Base-by-base conservation (phyloP, 805 yeast species). In the Komagataella pseudopastoris region DNA sequence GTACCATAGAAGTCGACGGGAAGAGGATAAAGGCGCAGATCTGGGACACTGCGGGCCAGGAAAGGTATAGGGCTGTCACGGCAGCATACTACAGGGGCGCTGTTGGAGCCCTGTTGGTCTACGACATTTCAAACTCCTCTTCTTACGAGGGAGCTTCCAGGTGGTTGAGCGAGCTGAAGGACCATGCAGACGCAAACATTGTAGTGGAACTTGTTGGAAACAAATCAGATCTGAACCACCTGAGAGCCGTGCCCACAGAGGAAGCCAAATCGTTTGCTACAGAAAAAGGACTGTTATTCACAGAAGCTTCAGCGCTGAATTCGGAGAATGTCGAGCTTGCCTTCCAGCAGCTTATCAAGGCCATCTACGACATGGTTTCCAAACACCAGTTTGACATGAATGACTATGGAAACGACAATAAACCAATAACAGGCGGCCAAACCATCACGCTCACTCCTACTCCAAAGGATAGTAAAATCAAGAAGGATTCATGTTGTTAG, bases 1-100 rank as follows among this genome's bases (percentile, higher is more conserved):
- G 97, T 66, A 90, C 97, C 2, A 81, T 93, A 52, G 91, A 85
- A 60, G 82, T 86, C 55, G 91, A 85, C 57, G 89, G 88, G 46
- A 85, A 85, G 62, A 71, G 88, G 64, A 84, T 87, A 59, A 88
- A 87, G 66, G 91, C 95, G 3, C 95, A 88, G 69, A 84, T 89
- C 59, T 91, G 99, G 99, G 99, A 91, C 69, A 91, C 99, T 44
- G 99, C 99, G 2, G 99, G 99, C 55, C 99, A 91, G 72, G 99
- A 91, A 69, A 81, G 99, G 67, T 91, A 93, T 74, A 81, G 99
- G 61, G 98, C 99, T 47, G 91, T 91, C 67, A 93, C 99, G 36
- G 83, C 93, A 52, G 98, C 98, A 5, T 91, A 91, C 71, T 91
- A 91, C 68, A 79, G 99, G 65, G 99, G 98, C 46, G 98, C 99